These are phyloP conservation scores for sorghum (Sorghum bicolor) DNA, from an alignment of 176 grass and related monocot genomes.

Conservation along the genomic window DNA sequence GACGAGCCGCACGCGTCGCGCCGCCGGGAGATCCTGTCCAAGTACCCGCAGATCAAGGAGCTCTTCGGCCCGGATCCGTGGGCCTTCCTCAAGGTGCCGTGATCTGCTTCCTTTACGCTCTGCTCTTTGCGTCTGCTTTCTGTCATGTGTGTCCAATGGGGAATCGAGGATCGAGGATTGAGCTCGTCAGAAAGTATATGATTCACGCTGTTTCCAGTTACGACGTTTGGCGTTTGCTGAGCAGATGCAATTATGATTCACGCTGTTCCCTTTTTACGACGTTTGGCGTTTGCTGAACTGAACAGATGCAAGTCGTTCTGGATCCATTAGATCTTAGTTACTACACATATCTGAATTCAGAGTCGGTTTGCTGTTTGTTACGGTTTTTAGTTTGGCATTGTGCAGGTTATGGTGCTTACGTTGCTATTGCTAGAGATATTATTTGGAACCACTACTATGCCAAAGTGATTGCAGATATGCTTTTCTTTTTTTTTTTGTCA, in stretches of 20 bases:
- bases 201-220: background rate
- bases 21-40: constrained; percentile 81
- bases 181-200: background rate
- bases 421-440: background rate
- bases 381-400: background rate
- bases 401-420: background rate
- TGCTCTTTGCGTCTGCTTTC: background rate
- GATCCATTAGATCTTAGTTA: constrained; percentile 2
- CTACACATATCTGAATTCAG: background rate
- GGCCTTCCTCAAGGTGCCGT: constrained; percentile 76
- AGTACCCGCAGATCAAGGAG: constrained; percentile 92
- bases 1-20: constrained; percentile 97
- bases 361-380: background rate
- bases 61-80: constrained; percentile 92
- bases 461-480: background rate
- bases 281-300: background rate
- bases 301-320: background rate
- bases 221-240: background rate
- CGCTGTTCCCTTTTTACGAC: background rate
- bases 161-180: background rate
- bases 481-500: background rate
- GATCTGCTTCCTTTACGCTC: background rate
- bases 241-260: too few species aligned
- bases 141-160: background rate
- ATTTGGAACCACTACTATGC: background rate